Percentiles rank a stretch among this genome's conserved stretches.
Evolutionary conservation across 129 eudicot species (phyloP).

Genomic region (Arctium lappa): DNA sequence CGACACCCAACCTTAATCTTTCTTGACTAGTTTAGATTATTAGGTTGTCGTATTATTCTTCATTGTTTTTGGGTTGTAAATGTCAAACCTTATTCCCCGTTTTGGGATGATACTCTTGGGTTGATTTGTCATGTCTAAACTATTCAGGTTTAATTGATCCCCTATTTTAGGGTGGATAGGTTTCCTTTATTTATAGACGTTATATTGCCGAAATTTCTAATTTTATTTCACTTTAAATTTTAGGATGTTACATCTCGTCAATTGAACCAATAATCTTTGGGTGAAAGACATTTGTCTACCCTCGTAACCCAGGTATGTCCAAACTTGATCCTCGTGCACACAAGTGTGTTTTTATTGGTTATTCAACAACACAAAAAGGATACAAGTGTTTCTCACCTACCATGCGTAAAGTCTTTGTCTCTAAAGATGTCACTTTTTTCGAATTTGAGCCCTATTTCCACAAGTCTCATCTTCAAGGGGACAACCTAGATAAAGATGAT

Average conservation of each 20-base stretch:
- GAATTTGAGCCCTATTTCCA: not conserved
- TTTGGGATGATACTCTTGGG: no score
- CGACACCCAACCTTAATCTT: no score
- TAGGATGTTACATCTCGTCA: not conserved
- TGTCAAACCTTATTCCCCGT: no score
- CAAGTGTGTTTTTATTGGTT: constrained; percentile 3
- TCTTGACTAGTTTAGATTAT: no score
- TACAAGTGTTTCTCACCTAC: not conserved
- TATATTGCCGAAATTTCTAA: no score
- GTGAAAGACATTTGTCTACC: not conserved
- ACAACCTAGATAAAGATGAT: not conserved
- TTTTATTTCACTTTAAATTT: no score
- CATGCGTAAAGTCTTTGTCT: not conserved
- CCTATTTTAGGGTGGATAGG: no score
- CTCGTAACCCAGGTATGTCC: not conserved
- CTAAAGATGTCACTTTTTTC: constrained; percentile 3
- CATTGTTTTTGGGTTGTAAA: no score
- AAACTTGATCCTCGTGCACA: constrained; percentile 7
- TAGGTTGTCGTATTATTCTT: no score
- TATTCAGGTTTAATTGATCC: no score
- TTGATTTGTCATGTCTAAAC: no score
- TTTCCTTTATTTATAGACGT: no score
- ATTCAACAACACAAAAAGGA: constrained; percentile 7
- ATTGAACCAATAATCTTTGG: not conserved
- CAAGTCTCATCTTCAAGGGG: not conserved